Evolutionary conservation across 2,329 filamentous ascomycete genomes (phyloP).

Genomic region (Phyllosticta paracitricarpa): DNA sequence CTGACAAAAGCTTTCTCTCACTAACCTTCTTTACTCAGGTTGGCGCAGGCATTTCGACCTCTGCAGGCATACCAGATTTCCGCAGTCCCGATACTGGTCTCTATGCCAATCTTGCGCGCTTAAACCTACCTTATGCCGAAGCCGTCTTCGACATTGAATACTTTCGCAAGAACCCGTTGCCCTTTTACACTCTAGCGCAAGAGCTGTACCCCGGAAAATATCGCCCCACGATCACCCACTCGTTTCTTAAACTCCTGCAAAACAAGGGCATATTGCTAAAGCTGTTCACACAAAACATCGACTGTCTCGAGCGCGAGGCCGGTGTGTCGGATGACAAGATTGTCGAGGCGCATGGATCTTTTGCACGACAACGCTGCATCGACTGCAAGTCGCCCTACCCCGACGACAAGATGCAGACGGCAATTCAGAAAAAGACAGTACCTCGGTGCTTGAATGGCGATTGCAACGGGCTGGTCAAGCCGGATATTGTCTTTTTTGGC

Average conservation of each 20-base stretch:
- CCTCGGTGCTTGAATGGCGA: conserved; percentile 52
- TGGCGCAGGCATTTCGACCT: conserved; percentile 78
- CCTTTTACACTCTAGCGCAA: conserved; percentile 85
- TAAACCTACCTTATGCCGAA: conserved; percentile 81
- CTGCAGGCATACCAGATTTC: conserved; percentile 77
- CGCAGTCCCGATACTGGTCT: conserved; percentile 85
- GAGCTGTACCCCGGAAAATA: conserved; percentile 89
- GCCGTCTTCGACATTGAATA: conserved; percentile 90
- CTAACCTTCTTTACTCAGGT: conserved; percentile 37
- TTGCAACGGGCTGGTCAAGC: conserved; percentile 78
- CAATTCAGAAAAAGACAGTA: conserved; percentile 57
- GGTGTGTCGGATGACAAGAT: conserved; percentile 75
- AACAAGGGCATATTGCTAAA: conserved; percentile 69
- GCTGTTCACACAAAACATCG: conserved; percentile 96
- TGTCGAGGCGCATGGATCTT: conserved; percentile 91
- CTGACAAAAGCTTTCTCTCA: background rate
- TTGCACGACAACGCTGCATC: conserved; percentile 79
- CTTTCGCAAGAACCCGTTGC: conserved; percentile 72
- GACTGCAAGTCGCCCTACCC: conserved; percentile 70
- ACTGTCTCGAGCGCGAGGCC: conserved; percentile 81
- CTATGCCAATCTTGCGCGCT: conserved; percentile 79
- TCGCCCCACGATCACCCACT: conserved; percentile 79
- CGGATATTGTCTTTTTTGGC: conserved; percentile 91
- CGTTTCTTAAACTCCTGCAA: conserved; percentile 74
- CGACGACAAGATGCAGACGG: conserved; percentile 60